Base-by-base conservation (phyloP, 2,329 filamentous ascomycete species). In the Tolypocladium guangdongense region DNA sequence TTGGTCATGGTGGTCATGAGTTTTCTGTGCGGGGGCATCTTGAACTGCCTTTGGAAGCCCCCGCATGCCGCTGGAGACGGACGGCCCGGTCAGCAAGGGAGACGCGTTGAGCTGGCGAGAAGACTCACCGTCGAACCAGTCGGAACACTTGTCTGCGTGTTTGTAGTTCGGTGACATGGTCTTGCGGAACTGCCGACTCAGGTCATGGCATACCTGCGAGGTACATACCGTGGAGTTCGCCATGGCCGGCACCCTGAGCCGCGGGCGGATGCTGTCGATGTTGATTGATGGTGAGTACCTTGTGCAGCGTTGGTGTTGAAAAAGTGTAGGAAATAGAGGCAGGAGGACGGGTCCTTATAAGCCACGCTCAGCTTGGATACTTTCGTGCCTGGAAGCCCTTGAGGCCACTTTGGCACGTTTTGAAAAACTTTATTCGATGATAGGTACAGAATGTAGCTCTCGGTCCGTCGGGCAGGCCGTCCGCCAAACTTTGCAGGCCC, bases 111-210 rank as follows among this genome's bases (percentile, higher is more conserved):
- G 35, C 6, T 7, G 12, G 16, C 7, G 43, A 20, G 27, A n/a
- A n/a, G 14, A 51, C 52, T 52, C 49, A 59, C 59, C 55, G 39
- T 60, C 24, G 43, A 60, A 52, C 57, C 57, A 61, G 27, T 57
- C 27, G 20, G 51, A 35, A 22, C 59, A 61, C 6, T 56, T 55
- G 27, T 58, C 50, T 4, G 54, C 41, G 2, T 45, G 12, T 5
- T 38, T 24, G 6, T 30, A 30, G 1, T 56, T 35, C 1, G n/a
- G 36, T 1, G 54, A 32, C 52, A 59, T 52, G 27, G 12, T n/a
- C 2, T 36, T 18, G 7, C 36, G 10, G 22, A 61, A 48, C 2
- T 30, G 16, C 11, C 41, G 20, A 16, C 53, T 50, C 14, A 56
- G 1, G 5, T 45, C 30, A 20, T 37, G n/a, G 52, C 59, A 60